Conservation (phyloP, 2,329 filamentous ascomycete genomes). For the Aspergillus sp. region DNA sequence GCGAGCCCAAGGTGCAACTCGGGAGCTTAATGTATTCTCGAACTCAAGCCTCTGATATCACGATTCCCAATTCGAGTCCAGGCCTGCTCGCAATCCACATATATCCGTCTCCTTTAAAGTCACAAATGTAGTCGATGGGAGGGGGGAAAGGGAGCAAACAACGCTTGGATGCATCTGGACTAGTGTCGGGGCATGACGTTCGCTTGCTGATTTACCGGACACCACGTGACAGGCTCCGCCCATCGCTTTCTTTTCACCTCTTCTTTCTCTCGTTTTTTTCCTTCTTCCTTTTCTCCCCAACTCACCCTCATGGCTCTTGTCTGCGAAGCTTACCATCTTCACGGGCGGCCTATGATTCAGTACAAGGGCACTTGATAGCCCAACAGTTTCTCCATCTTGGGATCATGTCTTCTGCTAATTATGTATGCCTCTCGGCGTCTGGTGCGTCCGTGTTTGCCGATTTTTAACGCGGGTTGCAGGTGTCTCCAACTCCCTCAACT, state of each 20-base stretch:
- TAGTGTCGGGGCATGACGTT: slow-evolving; percentile 30
- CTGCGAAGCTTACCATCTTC: slow-evolving; percentile 34
- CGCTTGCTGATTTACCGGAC: slow-evolving; percentile 27
- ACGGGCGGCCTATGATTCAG: slow-evolving; percentile 28
- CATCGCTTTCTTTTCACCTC: slow-evolving; percentile 19
- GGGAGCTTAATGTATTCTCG: no score
- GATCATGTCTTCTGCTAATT: slow-evolving; percentile 42
- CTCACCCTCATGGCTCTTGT: slow-evolving; percentile 34
- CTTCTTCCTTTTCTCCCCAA: slow-evolving; percentile 18
- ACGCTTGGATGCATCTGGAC: slow-evolving; percentile 22
- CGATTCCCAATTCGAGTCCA: neutral
- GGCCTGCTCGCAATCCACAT: neutral
- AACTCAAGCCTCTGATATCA: neutral
- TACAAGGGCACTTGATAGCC: slow-evolving; percentile 18
- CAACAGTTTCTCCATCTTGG: slow-evolving; percentile 12
- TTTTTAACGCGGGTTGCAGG: slow-evolving; percentile 49
- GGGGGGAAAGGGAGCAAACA: slow-evolving; percentile 1
- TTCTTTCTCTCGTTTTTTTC: slow-evolving; percentile 21
- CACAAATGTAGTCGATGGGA: neutral
- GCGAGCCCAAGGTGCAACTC: neutral
- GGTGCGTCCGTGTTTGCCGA: slow-evolving; percentile 30
- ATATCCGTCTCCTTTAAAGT: neutral
- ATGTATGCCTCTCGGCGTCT: slow-evolving; percentile 41
- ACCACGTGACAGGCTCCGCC: slow-evolving; percentile 13
- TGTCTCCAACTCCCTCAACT: slow-evolving; percentile 70